A percentile compares a stretch with the other conserved stretches of the same genome.
These are phyloP conservation scores for Rhizoclosmatium globosum DNA, from an alignment of 192 early-diverging fungal species.

Conservation along the genomic window DNA sequence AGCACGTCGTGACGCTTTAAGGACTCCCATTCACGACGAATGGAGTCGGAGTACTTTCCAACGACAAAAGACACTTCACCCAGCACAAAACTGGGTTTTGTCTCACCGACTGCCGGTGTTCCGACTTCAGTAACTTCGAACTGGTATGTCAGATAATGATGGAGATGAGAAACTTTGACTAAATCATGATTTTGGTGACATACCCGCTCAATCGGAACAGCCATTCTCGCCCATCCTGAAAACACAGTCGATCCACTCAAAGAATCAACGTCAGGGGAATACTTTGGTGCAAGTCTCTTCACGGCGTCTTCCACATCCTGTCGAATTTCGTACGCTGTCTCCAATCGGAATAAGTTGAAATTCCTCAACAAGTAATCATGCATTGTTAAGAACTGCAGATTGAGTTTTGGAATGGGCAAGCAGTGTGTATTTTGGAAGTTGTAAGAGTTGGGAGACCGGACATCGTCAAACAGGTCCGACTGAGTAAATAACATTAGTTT, in stretches of 20 bases:
- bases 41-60: constrained; percentile 69
- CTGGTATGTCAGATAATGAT: constrained; percentile 19
- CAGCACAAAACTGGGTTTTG: constrained; percentile 74
- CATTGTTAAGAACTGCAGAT: constrained; percentile 91
- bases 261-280: constrained; percentile 47
- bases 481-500: constrained; percentile 42
- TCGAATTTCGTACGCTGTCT: constrained; percentile 84
- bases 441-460: constrained; percentile 53
- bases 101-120: constrained; percentile 73
- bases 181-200: background rate
- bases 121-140: constrained; percentile 77
- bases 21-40: constrained; percentile 89
- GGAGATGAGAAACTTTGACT: background rate
- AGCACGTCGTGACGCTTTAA: constrained; percentile 88
- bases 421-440: constrained; percentile 70
- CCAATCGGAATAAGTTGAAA: constrained; percentile 83
- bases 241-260: constrained; percentile 75
- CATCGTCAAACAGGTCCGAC: constrained; percentile 74
- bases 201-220: constrained; percentile 72
- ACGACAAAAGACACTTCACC: constrained; percentile 84
- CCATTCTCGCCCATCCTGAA: constrained; percentile 95
- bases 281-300: constrained; percentile 76
- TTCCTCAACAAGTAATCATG: constrained; percentile 92
- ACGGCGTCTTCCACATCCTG: constrained; percentile 91
- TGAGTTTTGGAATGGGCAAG: constrained; percentile 85